A percentile compares a stretch with the other conserved stretches of the same genome.
Conservation (phyloP, 768 basidiomycete species). For the Hygrocybe coccinea region DNA sequence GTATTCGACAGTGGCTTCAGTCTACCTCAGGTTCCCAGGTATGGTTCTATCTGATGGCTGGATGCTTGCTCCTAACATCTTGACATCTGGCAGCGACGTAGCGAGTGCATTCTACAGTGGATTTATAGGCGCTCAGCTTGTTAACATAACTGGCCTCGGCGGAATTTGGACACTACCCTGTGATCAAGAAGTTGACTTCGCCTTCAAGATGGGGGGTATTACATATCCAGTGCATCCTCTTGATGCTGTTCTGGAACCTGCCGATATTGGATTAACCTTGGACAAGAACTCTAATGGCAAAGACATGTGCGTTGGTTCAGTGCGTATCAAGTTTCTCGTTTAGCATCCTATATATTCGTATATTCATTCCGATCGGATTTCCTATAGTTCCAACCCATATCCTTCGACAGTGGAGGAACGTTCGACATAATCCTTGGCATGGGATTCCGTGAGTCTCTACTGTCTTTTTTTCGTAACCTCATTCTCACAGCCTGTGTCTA, state of each 20-base stretch:
- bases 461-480: conserved; percentile 3
- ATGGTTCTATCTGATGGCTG: conserved; percentile 12
- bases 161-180: conserved; percentile 62
- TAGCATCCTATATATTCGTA: not conserved
- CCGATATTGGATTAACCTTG: conserved; percentile 26
- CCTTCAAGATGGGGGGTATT: conserved; percentile 56
- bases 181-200: conserved; percentile 55
- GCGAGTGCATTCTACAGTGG: conserved; percentile 58
- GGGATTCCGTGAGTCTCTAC: conserved; percentile 52
- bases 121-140: conserved; percentile 49
- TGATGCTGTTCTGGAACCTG: conserved; percentile 46
- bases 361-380: not conserved
- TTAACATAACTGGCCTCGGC: conserved; percentile 37
- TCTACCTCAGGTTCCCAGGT: conserved; percentile 57
- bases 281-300: conserved; percentile 31
- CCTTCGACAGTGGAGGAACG: conserved; percentile 39
- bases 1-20: conserved; percentile 70
- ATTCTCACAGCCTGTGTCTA: not conserved
- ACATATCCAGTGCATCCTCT: conserved; percentile 62
- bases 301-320: conserved; percentile 38
- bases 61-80: not conserved
- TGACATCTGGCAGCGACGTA: conserved; percentile 33
- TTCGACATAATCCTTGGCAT: conserved; percentile 71
- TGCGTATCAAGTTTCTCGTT: conserved; percentile 19
- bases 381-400: conserved; percentile 63